These are phyloP conservation scores for Aureobasidium sp. DNA, from an alignment of 2,329 filamentous ascomycete genomes.

Conservation along the genomic window DNA sequence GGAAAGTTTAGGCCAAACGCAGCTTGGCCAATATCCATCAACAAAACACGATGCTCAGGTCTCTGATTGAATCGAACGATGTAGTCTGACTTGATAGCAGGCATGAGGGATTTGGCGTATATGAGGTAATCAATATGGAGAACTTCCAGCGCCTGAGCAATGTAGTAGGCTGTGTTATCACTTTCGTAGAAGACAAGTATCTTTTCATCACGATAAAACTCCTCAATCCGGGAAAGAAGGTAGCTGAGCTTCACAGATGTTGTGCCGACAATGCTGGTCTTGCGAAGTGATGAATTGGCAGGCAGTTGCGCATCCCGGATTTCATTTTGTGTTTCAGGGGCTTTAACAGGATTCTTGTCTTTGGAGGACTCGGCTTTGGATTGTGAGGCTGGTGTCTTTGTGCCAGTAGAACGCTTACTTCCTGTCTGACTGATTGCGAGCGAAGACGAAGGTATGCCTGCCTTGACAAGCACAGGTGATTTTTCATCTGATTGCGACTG, in stretches of 20 bases:
- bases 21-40: conserved; percentile 88
- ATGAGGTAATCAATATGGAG: conserved; percentile 54
- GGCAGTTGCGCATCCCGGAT: conserved; percentile 15
- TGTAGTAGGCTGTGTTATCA: conserved; percentile 77
- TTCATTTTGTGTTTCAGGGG: neutral
- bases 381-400: neutral
- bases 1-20: conserved; percentile 82
- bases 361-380: neutral
- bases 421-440: conserved; percentile 29
- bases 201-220: conserved; percentile 65
- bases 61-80: conserved; percentile 69
- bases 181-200: conserved; percentile 90
- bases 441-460: conserved; percentile 33
- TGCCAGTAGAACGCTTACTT: conserved; percentile 19
- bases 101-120: conserved; percentile 56
- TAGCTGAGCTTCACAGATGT: conserved; percentile 83
- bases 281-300: conserved; percentile 45
- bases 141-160: conserved; percentile 73
- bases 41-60: conserved; percentile 61
- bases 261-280: conserved; percentile 63
- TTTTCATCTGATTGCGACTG: conserved; percentile 7
- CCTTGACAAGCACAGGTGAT: neutral
- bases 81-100: conserved; percentile 60
- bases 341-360: neutral
- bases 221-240: conserved; percentile 62